Evolutionary conservation across 1,284 basidiomycete species (phyloP).

Genomic region (Testicularia cyperi): DNA sequence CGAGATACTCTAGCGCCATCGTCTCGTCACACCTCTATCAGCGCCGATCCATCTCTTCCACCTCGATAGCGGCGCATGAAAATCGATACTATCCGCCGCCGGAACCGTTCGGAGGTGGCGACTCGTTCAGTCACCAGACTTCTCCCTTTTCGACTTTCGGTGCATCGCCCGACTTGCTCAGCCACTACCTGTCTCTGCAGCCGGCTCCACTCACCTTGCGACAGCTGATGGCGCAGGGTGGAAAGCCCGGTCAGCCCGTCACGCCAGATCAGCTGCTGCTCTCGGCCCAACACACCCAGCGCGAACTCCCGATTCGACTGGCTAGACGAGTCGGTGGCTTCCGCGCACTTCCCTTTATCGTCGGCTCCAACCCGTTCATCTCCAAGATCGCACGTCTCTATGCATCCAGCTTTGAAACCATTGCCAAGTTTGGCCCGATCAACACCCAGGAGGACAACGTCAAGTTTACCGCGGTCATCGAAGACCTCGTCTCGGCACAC

Average conservation of each 20-base stretch:
- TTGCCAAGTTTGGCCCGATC: conserved; percentile 71
- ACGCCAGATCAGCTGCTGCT: conserved; percentile 46
- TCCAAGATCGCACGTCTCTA: conserved; percentile 74
- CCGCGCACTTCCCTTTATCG: conserved; percentile 66
- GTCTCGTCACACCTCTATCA: too few species aligned
- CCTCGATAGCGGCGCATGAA: too few species aligned
- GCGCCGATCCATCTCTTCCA: too few species aligned
- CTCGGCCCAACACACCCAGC: conserved; percentile 52
- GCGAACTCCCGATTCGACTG: conserved; percentile 57
- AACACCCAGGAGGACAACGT: conserved; percentile 71
- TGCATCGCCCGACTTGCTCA: conserved; percentile 48
- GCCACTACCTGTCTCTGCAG: conserved; percentile 38
- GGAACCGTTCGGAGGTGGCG: conserved; percentile 18
- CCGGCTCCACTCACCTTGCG: conserved; percentile 52
- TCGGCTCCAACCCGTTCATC: conserved; percentile 85
- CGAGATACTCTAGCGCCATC: too few species aligned
- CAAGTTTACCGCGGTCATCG: conserved; percentile 70
- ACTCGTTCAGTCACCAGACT: conserved; percentile 14
- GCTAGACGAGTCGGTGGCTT: conserved; percentile 55
- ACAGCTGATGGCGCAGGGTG: conserved; percentile 49
- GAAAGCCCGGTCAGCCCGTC: conserved; percentile 42
- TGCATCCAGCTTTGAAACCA: conserved; percentile 72
- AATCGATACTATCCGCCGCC: conserved; percentile 37
- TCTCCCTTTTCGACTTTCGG: conserved; percentile 49
- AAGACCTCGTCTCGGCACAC: conserved; percentile 74